phyloP scores from a whole-genome alignment of 2,329 filamentous ascomycete species.

The Gnomoniopsis sp. region DNA sequence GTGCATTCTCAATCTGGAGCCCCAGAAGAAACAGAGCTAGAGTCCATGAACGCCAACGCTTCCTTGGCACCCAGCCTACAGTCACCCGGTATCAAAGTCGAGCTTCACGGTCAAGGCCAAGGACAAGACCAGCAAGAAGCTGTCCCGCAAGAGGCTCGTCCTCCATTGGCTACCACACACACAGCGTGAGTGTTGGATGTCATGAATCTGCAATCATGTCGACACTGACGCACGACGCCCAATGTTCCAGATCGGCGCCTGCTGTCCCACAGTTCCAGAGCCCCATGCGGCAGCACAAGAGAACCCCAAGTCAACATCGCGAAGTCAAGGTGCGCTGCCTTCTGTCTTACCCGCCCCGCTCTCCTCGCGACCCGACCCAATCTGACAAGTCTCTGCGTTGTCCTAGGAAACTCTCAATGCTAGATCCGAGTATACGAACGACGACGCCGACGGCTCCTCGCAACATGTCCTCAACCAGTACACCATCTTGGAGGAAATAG shows the following conservation, averaged over 20 bases:
- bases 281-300: conserved; percentile 54
- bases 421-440: conserved; percentile 79
- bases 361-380: background rate
- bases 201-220: background rate
- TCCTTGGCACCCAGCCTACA: conserved; percentile 23
- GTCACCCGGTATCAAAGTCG: conserved; percentile 37
- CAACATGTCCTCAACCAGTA: conserved; percentile 95
- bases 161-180: conserved; percentile 31
- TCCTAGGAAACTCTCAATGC: conserved; percentile 85
- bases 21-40: background rate
- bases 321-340: conserved; percentile 49
- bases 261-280: conserved; percentile 42
- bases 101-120: conserved; percentile 28
- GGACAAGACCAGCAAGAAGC: background rate
- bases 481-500: conserved; percentile 89
- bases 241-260: conserved; percentile 39
- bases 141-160: conserved; percentile 23
- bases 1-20: background rate
- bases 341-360: too few species aligned
- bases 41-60: background rate
- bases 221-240: conserved; percentile 3
- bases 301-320: conserved; percentile 55
- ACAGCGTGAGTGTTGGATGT: conserved; percentile 35
- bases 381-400: background rate
- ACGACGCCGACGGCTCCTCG: conserved; percentile 74